Evolutionary conservation across 208 protist species (phyloP).

Genomic region (Wallacemonas sp.): DNA sequence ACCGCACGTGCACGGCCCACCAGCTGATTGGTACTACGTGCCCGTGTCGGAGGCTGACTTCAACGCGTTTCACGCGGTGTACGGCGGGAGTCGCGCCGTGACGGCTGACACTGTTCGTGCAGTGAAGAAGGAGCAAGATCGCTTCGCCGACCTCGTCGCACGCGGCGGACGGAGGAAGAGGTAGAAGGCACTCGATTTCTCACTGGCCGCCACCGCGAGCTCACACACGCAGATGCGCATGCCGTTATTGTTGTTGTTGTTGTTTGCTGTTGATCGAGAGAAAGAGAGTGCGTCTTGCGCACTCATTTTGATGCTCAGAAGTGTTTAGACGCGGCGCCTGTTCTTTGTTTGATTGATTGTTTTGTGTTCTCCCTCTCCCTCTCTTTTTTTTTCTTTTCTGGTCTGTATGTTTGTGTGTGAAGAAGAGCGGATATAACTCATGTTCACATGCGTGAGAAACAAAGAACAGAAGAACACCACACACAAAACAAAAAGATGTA

Average conservation of each 20-base stretch:
- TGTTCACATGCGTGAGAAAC: no score
- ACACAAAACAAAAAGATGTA: no score
- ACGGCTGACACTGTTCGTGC: slow-evolving; percentile 16
- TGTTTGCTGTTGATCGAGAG: no score
- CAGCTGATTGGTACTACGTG: slow-evolving; percentile 80
- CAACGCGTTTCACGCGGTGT: slow-evolving; percentile 55
- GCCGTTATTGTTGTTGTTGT: background rate
- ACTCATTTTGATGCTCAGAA: no score
- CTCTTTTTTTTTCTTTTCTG: background rate
- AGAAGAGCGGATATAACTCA: no score
- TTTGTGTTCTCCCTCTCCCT: no score
- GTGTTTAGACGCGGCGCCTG: no score
- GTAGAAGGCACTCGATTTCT: background rate
- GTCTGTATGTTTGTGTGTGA: no score
- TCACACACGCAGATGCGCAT: no score
- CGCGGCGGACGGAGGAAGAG: no score
- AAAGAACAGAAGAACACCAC: background rate
- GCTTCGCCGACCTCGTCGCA: background rate
- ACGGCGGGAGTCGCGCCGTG: slow-evolving; percentile 67
- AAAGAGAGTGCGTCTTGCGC: background rate
- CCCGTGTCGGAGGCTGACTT: slow-evolving; percentile 58
- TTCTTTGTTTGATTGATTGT: no score
- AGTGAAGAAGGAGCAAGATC: slow-evolving; percentile 34
- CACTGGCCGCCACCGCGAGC: background rate
- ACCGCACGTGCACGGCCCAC: slow-evolving; percentile 58